Base-by-base conservation (phyloP, 1,284 basidiomycete genomes). In the Melanopsichium pennsylvanicum region DNA sequence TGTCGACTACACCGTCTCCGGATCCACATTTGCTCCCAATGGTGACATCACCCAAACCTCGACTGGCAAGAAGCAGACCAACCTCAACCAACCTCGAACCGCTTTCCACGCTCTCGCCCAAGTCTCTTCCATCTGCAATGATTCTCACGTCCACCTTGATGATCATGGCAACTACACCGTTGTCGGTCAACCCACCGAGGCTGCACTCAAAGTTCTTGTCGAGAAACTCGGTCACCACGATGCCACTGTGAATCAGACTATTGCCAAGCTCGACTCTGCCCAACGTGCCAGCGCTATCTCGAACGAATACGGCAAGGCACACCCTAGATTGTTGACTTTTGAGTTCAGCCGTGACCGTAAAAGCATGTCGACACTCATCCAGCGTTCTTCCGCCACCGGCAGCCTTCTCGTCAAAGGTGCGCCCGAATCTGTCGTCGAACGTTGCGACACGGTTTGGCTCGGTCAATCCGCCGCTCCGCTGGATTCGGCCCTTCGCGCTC, bases 311-410 rank as follows among this genome's bases (percentile, higher is more conserved):
- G 89, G 91, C 77, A 90, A 93, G 70, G 84, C 85, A 41, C 88
- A 92, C 75, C 85, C 88, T 16, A 88, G 93, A 59, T 85, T 96
- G 11, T 84, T 95, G 67, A 97, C 94, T 2, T 94, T 98, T 79
- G 95, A 97, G 82, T 98, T 98, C 83, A 91, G 92, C 23, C 89
- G 95, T 29, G 96, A 98, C 82, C 90, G 95, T 81, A 98, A 97
- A 84, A 94, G 93, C 86, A 98, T 97, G 95, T 97, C 94, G 21
- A 93, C 96, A 32, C 87, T 97, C 41, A 88, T 91, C 42, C 52
- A 71, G 32, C 86, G 84, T 60, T 48, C 56, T 9, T 85, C 87
- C 61, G 86, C 85, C 10, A 82, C 82, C 5, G 88, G 88, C 31
- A 85, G 75, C n/a, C 57, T 82, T 42, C 71, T 93, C 76, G 92